Conservation (phyloP, 495 filamentous ascomycete species). For the Neurospora tetraspora region DNA sequence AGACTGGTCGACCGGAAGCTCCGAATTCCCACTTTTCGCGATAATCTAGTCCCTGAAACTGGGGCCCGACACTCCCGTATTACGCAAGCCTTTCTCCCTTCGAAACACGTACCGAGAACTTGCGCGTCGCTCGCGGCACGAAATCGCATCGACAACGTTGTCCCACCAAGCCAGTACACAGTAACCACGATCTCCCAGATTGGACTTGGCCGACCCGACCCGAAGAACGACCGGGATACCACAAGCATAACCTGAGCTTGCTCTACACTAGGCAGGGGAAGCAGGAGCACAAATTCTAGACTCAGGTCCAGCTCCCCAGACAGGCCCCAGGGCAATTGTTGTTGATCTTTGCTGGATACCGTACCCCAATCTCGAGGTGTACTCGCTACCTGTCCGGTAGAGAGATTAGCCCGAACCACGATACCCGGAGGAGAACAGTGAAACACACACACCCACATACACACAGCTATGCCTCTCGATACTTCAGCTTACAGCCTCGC, state of each 20-base stretch:
- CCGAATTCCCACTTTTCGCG: neutral
- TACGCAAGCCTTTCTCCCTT: neutral
- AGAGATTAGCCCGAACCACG: neutral
- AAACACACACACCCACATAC: neutral
- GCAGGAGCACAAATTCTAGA: neutral
- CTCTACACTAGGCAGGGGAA: neutral
- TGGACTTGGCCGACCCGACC: neutral
- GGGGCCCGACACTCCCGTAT: neutral
- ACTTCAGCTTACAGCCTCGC: conserved; percentile 79
- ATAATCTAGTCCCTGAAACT: neutral
- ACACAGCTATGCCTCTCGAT: conserved; percentile 68
- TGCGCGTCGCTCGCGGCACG: neutral
- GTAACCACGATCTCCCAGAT: neutral
- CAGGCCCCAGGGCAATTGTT: neutral
- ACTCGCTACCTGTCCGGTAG: neutral
- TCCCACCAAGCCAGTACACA: neutral
- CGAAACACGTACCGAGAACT: neutral
- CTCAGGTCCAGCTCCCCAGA: neutral
- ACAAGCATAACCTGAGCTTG: neutral
- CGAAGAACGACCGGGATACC: neutral
- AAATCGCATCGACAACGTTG: neutral
- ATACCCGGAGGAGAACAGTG: neutral
- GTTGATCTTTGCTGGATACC: neutral
- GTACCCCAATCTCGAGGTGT: neutral
- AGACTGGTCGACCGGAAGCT: neutral